Evolutionary conservation across 208 protist species (phyloP).

Genomic region (Acanthamoeba pearcei): DNA sequence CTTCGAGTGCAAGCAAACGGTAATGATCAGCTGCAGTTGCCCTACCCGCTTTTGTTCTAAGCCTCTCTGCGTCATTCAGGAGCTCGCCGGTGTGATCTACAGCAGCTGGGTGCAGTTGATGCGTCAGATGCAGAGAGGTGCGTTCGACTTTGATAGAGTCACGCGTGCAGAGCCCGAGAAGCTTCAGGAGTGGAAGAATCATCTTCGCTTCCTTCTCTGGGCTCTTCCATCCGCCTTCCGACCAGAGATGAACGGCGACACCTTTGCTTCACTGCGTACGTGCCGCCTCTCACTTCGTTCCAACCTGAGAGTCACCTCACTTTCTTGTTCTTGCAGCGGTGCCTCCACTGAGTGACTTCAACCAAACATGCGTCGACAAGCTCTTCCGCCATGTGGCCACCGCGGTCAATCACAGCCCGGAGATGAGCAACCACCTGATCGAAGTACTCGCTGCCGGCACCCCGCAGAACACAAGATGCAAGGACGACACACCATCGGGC

Average conservation of each 20-base stretch:
- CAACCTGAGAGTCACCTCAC: too few relatives aligned
- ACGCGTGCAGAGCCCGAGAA: not conserved
- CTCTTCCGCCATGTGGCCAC: not conserved
- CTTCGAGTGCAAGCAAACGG: not conserved
- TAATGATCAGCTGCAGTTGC: not conserved
- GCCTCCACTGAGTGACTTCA: not conserved
- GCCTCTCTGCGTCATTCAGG: not conserved
- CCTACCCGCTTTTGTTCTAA: too few relatives aligned
- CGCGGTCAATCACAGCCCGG: not conserved
- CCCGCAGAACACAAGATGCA: not conserved
- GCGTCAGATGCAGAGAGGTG: not conserved
- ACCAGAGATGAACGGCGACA: not conserved
- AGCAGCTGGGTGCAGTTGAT: not conserved
- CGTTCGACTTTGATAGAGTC: not conserved
- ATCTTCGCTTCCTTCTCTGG: not conserved
- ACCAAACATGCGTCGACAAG: not conserved
- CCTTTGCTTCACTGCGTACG: not conserved
- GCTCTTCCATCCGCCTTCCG: not conserved
- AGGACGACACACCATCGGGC: too few relatives aligned
- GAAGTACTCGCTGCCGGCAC: not conserved
- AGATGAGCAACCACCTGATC: not conserved
- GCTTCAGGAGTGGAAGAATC: not conserved
- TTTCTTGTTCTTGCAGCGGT: not conserved
- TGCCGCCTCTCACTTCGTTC: too few relatives aligned
- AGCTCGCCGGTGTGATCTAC: not conserved